Percentiles rank a stretch among this genome's conserved stretches.
phyloP scores from a whole-genome alignment of 805 yeast genomes.

The Saturnispora sanitii region DNA sequence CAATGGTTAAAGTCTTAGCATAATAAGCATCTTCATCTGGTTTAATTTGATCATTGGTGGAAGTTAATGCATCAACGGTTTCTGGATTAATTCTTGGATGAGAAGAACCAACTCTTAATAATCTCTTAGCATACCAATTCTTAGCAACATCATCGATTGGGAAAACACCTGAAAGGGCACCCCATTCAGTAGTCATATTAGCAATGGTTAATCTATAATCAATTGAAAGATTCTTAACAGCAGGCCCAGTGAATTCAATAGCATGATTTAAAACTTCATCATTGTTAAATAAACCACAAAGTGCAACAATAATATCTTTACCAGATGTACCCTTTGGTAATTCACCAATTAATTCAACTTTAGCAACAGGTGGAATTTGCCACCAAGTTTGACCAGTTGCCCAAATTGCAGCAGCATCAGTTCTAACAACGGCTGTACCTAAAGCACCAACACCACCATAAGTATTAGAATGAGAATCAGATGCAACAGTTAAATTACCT shows the following conservation, averaged over 20 bases:
- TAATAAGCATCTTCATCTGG: constrained; percentile 77
- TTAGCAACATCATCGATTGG: constrained; percentile 83
- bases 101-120: constrained; percentile 32
- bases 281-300: constrained; percentile 87
- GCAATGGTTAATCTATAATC: constrained; percentile 90
- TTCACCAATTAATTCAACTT: constrained; percentile 74
- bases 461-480: constrained; percentile 95
- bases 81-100: constrained; percentile 75
- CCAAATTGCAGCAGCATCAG: constrained; percentile 99
- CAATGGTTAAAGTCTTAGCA: constrained; percentile 80
- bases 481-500: constrained; percentile 83
- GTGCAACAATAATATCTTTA: constrained; percentile 91
- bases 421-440: constrained; percentile 96
- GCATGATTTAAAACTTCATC: constrained; percentile 93
- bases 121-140: constrained; percentile 65
- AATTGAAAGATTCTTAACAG: constrained; percentile 55
- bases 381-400: constrained; percentile 99
- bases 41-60: constrained; percentile 27
- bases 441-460: constrained; percentile 94
- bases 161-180: constrained; percentile 92
- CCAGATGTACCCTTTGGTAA: constrained; percentile 87
- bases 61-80: constrained; percentile 41
- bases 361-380: constrained; percentile 99
- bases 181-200: constrained; percentile 98
- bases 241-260: constrained; percentile 85